Base-by-base conservation (phyloP, 2,329 filamentous ascomycete genomes). In the Aspergillus clavatus region DNA sequence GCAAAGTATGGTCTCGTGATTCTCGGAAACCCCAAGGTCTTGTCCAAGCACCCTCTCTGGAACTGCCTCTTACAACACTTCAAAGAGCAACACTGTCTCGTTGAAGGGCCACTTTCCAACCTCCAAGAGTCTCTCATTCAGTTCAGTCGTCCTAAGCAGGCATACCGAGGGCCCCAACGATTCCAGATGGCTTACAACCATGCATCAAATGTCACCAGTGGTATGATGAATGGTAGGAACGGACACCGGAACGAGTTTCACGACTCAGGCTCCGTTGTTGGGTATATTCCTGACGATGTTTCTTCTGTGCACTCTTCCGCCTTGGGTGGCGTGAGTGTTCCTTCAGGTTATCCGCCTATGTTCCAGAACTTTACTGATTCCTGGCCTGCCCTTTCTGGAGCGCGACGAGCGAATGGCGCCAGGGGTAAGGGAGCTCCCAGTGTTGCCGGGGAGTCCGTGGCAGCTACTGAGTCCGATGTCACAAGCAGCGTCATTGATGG, bases 21-120 rank as follows among this genome's bases (percentile, higher is more conserved):
- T 62, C 82, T 98, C 7, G 93, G 93, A 52, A 98, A 98, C 62
- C 93, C 93, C 24, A 97, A 97, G 72, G 90, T 98, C 28, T 74
- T 98, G 35, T 93, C 90, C 31, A 98, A 98, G 76, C 93, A 98
- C 65, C 93, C 95, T 51, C 77, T 98, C 29, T 98, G 93, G 93
- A 93, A 98, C 66, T 90, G 90, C 61, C 80, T 98, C 21, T 77
- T 98, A 27, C 79, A 91, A 29, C 93, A 98, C 68, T 98, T 96
- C 79, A 97, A 97, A 75, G 90, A 97, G 66, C 84, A 83, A 58
- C 94, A 95, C 60, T 97, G 91, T 65, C 81, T 98, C 10, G 93
- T 98, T 5, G 93, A 98, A 66, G 93, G 93, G 0, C 91, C 93
- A 16, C 75, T 98, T 53, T 93, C 86, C 51, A 98, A 98, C 64